Conservation (phyloP, 805 yeast species). For the Candida peoriensis region DNA sequence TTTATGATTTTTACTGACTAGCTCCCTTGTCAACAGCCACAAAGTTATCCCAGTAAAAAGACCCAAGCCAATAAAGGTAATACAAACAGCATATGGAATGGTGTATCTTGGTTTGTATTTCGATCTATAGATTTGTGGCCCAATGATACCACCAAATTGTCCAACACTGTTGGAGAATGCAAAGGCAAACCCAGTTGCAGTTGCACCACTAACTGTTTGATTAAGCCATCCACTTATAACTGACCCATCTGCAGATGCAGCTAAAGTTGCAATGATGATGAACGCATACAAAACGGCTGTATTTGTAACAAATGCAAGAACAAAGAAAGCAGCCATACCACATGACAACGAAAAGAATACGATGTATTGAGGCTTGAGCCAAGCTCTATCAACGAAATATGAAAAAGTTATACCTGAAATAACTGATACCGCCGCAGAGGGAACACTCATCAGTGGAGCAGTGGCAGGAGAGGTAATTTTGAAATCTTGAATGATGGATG, state of each 20-base stretch:
- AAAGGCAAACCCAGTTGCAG: constrained; percentile 9
- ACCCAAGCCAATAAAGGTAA: constrained; percentile 7
- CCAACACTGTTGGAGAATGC: constrained; percentile 7
- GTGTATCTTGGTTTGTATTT: constrained; percentile 10
- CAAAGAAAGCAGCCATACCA: constrained; percentile 3
- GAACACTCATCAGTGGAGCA: constrained; percentile 30
- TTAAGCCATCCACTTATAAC: constrained; percentile 9
- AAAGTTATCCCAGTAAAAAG: not conserved
- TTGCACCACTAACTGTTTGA: constrained; percentile 7
- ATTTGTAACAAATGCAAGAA: constrained; percentile 5
- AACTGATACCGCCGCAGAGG: constrained; percentile 12
- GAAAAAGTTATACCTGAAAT: constrained; percentile 13
- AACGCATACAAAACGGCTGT: constrained; percentile 7
- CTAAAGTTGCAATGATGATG: constrained; percentile 7
- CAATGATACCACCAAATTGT: constrained; percentile 12
- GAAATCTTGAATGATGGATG: constrained; percentile 11
- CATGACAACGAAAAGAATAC: not conserved
- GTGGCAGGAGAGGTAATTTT: constrained; percentile 10
- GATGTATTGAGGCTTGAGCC: constrained; percentile 3
- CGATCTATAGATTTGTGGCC: constrained; percentile 12
- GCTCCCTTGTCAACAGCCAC: not conserved
- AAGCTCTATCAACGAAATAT: constrained; percentile 11
- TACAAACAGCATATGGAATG: constrained; percentile 8
- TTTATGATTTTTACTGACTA: not conserved
- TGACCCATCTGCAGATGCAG: constrained; percentile 10